A percentile compares a stretch with the other conserved stretches of the same genome.
Conservation (phyloP, 2,329 filamentous ascomycete genomes). For the Cercospora beticola region DNA sequence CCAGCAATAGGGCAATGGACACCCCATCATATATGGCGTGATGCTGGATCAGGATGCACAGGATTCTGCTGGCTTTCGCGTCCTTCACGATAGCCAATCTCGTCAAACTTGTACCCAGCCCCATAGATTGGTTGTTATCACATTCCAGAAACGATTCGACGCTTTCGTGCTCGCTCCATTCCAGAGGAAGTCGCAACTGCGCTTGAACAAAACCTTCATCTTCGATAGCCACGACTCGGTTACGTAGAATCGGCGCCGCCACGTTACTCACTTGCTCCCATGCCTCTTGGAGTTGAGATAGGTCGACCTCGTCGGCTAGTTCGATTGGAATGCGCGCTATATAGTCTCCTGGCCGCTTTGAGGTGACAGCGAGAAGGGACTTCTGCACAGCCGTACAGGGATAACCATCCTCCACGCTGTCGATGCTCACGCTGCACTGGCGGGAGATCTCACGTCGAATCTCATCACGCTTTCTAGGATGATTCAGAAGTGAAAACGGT, state of each 20-base stretch:
- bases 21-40: constrained; percentile 45
- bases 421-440: constrained; percentile 16
- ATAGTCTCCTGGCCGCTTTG: constrained; percentile 54
- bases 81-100: constrained; percentile 3
- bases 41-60: constrained; percentile 32
- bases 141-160: not conserved
- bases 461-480: not conserved
- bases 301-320: constrained; percentile 30
- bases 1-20: constrained; percentile 39
- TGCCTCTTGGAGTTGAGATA: constrained; percentile 40
- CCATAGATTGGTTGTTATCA: not conserved
- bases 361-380: constrained; percentile 52
- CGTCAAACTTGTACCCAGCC: constrained; percentile 9
- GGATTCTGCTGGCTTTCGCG: not conserved
- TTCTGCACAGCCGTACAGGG: constrained; percentile 37
- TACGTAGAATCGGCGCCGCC: constrained; percentile 5
- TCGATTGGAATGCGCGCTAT: constrained; percentile 43
- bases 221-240: constrained; percentile 2
- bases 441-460: constrained; percentile 1
- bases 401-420: constrained; percentile 52
- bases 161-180: constrained; percentile 9
- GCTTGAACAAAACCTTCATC: constrained; percentile 21
- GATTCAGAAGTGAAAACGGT: constrained; percentile 2
- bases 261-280: not conserved
- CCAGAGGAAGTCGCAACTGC: constrained; percentile 25